Evolutionary conservation across 345 rosid genomes (phyloP).

Genomic region (Garcia nutans): DNA sequence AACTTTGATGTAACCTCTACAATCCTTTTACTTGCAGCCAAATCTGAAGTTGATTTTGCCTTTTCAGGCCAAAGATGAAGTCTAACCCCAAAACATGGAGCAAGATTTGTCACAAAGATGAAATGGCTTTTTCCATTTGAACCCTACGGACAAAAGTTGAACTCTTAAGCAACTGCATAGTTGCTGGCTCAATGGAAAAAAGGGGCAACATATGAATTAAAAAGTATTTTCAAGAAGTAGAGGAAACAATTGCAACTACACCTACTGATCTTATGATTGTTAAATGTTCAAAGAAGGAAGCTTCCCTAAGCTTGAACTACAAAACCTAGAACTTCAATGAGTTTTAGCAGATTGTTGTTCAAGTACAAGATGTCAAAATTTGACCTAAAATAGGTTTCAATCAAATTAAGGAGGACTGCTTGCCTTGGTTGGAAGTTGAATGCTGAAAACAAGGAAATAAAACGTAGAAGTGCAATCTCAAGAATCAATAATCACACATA

Average conservation of each 20-base stretch:
- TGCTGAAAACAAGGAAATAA: not conserved
- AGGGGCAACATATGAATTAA: no score
- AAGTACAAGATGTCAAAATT: not conserved
- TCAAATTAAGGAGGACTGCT: not conserved
- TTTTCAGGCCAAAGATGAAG: conserved; percentile 93
- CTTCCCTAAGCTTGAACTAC: not conserved
- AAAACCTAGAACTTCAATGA: conserved; percentile 1
- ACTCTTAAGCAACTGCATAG: conserved; percentile 16
- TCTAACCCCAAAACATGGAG: conserved; percentile 93
- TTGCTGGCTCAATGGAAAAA: not conserved
- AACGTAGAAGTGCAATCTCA: not conserved
- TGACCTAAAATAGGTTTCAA: not conserved
- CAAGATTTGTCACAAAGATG: conserved; percentile 89
- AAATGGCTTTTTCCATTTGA: conserved; percentile 79
- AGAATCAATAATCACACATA: conserved; percentile 1
- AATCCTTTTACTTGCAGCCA: conserved; percentile 57
- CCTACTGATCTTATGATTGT: not conserved
- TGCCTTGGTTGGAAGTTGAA: not conserved
- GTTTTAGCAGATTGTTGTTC: not conserved
- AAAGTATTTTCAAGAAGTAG: no score
- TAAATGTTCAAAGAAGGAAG: not conserved
- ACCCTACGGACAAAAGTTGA: conserved; percentile 52
- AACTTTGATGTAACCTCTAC: conserved; percentile 87
- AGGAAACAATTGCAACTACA: not conserved
- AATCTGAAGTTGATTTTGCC: conserved; percentile 48